Conservation (phyloP, 1,139 yeast genomes). For the Geotrichum bryndzae region DNA sequence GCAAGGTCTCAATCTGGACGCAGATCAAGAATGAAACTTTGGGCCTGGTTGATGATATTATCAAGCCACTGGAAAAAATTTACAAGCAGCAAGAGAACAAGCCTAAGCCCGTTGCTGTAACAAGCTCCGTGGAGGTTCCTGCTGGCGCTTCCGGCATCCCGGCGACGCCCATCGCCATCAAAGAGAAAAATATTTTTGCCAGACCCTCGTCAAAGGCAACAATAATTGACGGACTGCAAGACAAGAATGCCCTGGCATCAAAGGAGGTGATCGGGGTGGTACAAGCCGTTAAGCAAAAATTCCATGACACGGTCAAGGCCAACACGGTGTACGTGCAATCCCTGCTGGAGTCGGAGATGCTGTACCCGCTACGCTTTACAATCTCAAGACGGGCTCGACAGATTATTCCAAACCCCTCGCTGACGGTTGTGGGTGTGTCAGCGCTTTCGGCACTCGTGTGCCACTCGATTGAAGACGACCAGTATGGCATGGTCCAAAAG, state of each 20-base stretch:
- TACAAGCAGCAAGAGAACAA: conserved; percentile 15
- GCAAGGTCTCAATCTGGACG: conserved; percentile 26
- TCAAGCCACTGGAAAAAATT: conserved; percentile 14
- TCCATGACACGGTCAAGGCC: conserved; percentile 4
- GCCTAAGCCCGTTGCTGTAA: conserved; percentile 8
- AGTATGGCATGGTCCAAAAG: conserved; percentile 38
- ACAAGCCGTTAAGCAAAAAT: conserved; percentile 8
- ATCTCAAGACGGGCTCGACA: conserved; percentile 28
- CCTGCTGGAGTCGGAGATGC: conserved; percentile 21
- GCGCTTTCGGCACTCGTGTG: conserved; percentile 29
- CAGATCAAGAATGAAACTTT: conserved; percentile 25
- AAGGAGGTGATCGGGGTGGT: conserved; percentile 19
- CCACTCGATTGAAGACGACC: conserved; percentile 35
- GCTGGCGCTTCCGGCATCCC: background rate
- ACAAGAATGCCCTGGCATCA: conserved; percentile 26
- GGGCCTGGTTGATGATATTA: conserved; percentile 19
- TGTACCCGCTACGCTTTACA: conserved; percentile 31
- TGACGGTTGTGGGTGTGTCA: conserved; percentile 28
- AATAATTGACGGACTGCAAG: conserved; percentile 26
- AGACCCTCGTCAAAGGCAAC: conserved; percentile 12
- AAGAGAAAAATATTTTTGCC: conserved; percentile 19
- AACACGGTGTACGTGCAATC: conserved; percentile 10
- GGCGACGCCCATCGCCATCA: conserved; percentile 7
- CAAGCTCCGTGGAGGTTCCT: background rate
- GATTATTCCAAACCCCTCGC: conserved; percentile 28